Evolutionary conservation across 352 stramenopile species (phyloP).

Genomic region (Globisporangium spiculum): DNA sequence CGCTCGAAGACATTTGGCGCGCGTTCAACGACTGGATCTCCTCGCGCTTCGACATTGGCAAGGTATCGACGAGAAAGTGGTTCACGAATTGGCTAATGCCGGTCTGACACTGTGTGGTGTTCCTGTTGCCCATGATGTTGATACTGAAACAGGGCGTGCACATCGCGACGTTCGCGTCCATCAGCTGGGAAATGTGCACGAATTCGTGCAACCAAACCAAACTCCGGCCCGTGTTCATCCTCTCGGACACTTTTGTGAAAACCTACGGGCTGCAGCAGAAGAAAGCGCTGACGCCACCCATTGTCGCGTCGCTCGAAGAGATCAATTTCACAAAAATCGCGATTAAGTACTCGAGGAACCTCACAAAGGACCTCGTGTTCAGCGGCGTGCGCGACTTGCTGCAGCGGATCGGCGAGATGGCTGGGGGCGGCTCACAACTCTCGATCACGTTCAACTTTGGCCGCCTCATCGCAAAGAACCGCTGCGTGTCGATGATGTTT

Average conservation of each 20-base stretch:
- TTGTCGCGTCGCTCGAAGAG: constrained; percentile 61
- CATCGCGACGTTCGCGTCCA: constrained; percentile 72
- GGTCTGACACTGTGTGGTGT: too few relatives aligned
- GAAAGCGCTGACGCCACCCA: constrained; percentile 22
- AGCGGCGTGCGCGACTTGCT: constrained; percentile 65
- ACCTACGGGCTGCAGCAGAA: constrained; percentile 62
- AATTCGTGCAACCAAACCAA: constrained; percentile 57
- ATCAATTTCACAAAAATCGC: constrained; percentile 84
- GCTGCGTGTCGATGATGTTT: constrained; percentile 66
- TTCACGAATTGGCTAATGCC: not conserved
- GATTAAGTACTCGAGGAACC: constrained; percentile 73
- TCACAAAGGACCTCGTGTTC: constrained; percentile 77
- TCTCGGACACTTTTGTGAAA: constrained; percentile 66
- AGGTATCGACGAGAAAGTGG: constrained; percentile 26
- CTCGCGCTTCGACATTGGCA: constrained; percentile 60
- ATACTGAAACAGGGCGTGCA: constrained; percentile 45
- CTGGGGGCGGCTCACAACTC: constrained; percentile 43
- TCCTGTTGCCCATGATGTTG: too few relatives aligned
- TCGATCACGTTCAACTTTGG: constrained; percentile 71
- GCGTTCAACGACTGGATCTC: constrained; percentile 80
- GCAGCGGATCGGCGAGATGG: constrained; percentile 70
- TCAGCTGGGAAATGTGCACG: constrained; percentile 63
- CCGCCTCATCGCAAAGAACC: constrained; percentile 74
- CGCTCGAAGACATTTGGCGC: constrained; percentile 65
- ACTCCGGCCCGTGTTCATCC: constrained; percentile 53